Percentiles rank a stretch among this genome's conserved stretches.
These are phyloP conservation scores for Gossypium ekmanianum DNA, from an alignment of 345 rosid species.

Conservation along the genomic window DNA sequence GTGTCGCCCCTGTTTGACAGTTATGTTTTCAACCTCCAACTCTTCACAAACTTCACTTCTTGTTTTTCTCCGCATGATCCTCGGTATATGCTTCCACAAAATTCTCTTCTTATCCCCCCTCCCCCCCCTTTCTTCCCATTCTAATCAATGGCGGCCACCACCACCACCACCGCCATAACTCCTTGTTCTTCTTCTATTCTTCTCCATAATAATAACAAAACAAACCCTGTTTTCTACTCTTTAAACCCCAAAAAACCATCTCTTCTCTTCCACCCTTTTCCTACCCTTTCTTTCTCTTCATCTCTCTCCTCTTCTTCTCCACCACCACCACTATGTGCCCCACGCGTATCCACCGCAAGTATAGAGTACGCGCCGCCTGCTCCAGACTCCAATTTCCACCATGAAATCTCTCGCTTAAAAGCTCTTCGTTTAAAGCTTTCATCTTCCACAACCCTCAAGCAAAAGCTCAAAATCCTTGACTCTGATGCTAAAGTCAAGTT, in stretches of 20 bases:
- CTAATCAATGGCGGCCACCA: conserved; percentile 38
- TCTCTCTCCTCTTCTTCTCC: conserved; percentile 21
- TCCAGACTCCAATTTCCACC: conserved; percentile 59
- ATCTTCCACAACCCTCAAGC: conserved; percentile 26
- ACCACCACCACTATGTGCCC: conserved; percentile 1
- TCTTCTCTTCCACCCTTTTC: conserved; percentile 22
- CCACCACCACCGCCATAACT: background rate
- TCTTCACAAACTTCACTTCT: background rate
- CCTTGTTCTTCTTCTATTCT: conserved; percentile 20
- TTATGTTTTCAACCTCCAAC: background rate
- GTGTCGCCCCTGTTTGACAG: background rate
- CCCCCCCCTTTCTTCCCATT: conserved; percentile 3
- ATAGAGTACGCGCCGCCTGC: conserved; percentile 60
- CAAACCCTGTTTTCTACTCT: conserved; percentile 28
- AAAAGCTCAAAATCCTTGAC: conserved; percentile 41
- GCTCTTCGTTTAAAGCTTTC: conserved; percentile 50
- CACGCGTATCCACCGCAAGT: conserved; percentile 66
- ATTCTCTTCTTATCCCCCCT: conserved; percentile 49
- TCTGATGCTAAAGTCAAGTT: conserved; percentile 50
- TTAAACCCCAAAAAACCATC: conserved; percentile 27
- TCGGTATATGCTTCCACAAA: conserved; percentile 62
- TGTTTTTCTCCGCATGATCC: background rate
- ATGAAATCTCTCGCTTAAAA: conserved; percentile 64
- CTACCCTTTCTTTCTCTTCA: conserved; percentile 26
- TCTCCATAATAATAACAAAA: conserved; percentile 18